These are phyloP conservation scores for Wallacemonas sp. DNA, from an alignment of 208 protist species.

Conservation along the genomic window DNA sequence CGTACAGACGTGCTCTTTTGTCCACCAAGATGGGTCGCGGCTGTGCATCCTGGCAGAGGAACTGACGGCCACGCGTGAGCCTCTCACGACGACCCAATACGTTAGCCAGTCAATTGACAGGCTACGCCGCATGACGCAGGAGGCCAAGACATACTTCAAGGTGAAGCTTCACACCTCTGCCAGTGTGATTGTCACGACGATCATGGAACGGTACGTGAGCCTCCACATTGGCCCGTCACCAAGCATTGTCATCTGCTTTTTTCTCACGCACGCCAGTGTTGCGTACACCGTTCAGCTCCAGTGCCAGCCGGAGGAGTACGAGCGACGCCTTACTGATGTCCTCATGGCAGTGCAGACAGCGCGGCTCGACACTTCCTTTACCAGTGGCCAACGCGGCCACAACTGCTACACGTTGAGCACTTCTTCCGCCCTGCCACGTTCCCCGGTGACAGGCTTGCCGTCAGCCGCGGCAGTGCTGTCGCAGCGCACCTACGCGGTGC, in stretches of 20 bases:
- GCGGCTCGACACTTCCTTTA: constrained; percentile 11
- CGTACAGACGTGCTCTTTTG: constrained; percentile 34
- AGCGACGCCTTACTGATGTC: constrained; percentile 39
- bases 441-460: neutral
- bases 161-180: constrained; percentile 37
- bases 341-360: constrained; percentile 49
- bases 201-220: constrained; percentile 54
- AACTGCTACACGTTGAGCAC: constrained; percentile 7
- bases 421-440: neutral
- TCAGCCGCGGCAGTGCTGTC: neutral
- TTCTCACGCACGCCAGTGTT: constrained; percentile 28
- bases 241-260: constrained; percentile 39
- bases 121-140: constrained; percentile 20
- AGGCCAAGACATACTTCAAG: constrained; percentile 48
- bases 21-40: constrained; percentile 55
- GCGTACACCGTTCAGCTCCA: constrained; percentile 65
- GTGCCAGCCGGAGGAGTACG: constrained; percentile 33
- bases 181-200: constrained; percentile 48
- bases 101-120: constrained; percentile 28
- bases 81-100: constrained; percentile 37
- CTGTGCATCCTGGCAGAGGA: constrained; percentile 54
- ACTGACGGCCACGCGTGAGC: constrained; percentile 6
- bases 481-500: constrained; percentile 9
- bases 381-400: neutral
- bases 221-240: constrained; percentile 42